Conservation (phyloP, 495 filamentous ascomycete genomes). For the Penicillium coprophilum region DNA sequence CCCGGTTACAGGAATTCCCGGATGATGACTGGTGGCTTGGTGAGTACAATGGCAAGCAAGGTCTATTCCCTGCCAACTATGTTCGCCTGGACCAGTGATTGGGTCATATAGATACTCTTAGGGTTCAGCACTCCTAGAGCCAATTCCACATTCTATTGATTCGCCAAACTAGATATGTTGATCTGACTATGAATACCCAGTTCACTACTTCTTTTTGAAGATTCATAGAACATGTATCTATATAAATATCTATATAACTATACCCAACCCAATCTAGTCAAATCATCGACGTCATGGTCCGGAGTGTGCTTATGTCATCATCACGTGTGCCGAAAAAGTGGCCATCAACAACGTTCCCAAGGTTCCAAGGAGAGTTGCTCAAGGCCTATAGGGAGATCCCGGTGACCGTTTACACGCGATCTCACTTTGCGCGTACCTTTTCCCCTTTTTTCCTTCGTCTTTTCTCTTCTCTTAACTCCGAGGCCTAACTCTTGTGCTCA, state of each 20-base stretch:
- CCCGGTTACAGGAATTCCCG: slow-evolving; percentile 74
- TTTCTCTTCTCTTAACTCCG: neutral
- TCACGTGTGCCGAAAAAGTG: slow-evolving; percentile 26
- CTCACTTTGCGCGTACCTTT: slow-evolving; percentile 6
- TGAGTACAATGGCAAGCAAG: slow-evolving; percentile 71
- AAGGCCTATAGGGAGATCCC: slow-evolving; percentile 10
- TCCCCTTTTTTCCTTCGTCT: neutral
- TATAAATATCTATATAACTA: neutral
- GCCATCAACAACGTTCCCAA: slow-evolving; percentile 26
- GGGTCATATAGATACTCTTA: neutral
- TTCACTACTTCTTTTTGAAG: neutral
- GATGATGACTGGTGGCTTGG: slow-evolving; percentile 99
- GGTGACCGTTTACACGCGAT: slow-evolving; percentile 12
- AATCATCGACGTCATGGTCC: slow-evolving; percentile 16
- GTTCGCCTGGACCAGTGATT: slow-evolving; percentile 63
- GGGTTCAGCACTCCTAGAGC: neutral
- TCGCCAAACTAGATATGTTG: neutral
- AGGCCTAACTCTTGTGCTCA: neutral
- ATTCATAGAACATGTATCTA: neutral
- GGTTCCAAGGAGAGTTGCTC: slow-evolving; percentile 5
- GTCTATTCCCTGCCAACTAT: slow-evolving; percentile 92
- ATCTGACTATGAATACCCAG: neutral
- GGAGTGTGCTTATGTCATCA: slow-evolving; percentile 14
- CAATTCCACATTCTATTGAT: neutral
- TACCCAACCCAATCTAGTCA: no score